These are phyloP conservation scores for Henckelia pumila DNA, from an alignment of 257 asterid genomes.

Conservation along the genomic window DNA sequence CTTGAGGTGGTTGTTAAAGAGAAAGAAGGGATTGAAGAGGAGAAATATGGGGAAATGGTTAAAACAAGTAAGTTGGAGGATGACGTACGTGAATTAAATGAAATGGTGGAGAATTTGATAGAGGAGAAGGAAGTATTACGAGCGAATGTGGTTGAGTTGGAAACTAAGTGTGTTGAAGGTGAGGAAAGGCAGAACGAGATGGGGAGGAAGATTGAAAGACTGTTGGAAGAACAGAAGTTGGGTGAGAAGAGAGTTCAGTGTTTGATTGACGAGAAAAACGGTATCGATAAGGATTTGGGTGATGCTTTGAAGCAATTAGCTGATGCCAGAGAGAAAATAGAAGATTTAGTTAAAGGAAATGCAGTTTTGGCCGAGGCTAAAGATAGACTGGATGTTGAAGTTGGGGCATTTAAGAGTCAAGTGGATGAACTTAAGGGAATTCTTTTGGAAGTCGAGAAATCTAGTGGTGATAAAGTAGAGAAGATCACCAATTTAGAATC, in stretches of 20 bases:
- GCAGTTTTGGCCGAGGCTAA: conserved; percentile 39
- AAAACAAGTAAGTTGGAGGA: conserved; percentile 50
- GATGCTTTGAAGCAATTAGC: conserved; percentile 36
- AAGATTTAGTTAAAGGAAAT: conserved; percentile 44
- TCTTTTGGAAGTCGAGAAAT: conserved; percentile 36
- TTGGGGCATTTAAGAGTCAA: conserved; percentile 41
- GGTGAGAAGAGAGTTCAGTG: conserved; percentile 35
- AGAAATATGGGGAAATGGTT: conserved; percentile 35
- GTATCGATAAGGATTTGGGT: conserved; percentile 40
- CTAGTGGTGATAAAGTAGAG: conserved; percentile 28
- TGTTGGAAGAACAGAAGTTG: conserved; percentile 43
- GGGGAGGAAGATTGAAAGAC: conserved; percentile 40
- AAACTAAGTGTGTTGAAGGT: conserved; percentile 45
- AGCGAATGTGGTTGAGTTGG: conserved; percentile 45
- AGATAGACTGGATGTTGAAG: conserved; percentile 33
- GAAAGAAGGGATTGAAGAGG: conserved; percentile 48
- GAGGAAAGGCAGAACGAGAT: conserved; percentile 51
- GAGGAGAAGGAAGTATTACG: conserved; percentile 43
- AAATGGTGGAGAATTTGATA: conserved; percentile 37
- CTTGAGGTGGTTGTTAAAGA: conserved; percentile 34
- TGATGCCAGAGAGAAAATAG: conserved; percentile 32
- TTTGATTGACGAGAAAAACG: conserved; percentile 45
- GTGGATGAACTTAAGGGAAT: conserved; percentile 36
- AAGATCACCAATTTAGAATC: conserved; percentile 42
- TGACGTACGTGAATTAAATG: conserved; percentile 40